Evolutionary conservation across 768 basidiomycete species (phyloP).

Genomic region (Coprinellus aureogranulatus): DNA sequence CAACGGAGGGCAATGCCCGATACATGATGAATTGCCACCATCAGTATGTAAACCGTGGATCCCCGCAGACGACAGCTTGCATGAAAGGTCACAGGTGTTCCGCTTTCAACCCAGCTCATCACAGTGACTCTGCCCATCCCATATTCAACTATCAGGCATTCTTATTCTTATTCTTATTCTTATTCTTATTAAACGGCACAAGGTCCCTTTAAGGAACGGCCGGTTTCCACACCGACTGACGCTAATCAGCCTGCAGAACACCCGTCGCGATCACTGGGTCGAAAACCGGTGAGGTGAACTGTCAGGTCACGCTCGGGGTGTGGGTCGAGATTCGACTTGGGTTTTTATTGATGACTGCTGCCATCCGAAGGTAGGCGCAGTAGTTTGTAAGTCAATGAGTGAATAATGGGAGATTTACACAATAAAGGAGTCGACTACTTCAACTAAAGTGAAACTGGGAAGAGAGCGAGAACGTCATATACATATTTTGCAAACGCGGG

Average conservation of each 20-base stretch:
- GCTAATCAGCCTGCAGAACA: neutral
- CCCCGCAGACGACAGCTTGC: no score
- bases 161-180: neutral
- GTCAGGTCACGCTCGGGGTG: neutral
- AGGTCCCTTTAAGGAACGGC: neutral
- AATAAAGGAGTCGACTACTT: no score
- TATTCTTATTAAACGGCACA: neutral
- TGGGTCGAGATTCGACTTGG: neutral
- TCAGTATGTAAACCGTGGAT: no score
- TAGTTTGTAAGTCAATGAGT: neutral
- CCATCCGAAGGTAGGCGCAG: neutral
- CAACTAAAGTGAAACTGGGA: neutral
- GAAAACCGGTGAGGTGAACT: neutral
- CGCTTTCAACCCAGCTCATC: no score
- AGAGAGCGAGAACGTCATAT: neutral
- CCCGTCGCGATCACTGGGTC: neutral
- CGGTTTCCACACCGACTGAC: neutral
- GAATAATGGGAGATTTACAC: neutral
- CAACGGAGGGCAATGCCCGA: no score
- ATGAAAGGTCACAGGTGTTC: no score
- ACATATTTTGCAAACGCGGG: neutral
- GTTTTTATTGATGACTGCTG: neutral
- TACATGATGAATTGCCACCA: no score
- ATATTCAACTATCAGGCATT: neutral
- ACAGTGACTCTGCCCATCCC: slow-evolving; percentile 11